Conservation (phyloP, 163 green algal genomes). For the Botryococcus braunii region DNA sequence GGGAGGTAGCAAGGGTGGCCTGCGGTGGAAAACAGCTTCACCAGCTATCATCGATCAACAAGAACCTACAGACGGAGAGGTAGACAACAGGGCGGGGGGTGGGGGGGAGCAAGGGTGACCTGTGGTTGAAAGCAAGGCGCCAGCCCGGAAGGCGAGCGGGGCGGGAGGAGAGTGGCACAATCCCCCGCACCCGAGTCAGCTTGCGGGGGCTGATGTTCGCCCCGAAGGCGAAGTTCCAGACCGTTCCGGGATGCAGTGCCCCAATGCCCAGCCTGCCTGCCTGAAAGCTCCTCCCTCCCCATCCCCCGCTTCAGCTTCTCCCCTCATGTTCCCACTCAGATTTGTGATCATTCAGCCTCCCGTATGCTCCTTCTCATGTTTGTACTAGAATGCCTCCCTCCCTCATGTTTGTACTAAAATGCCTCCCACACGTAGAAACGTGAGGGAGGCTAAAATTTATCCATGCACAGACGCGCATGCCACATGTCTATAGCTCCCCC, state of each 20-base stretch:
- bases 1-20: too few relatives aligned
- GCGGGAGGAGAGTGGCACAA: conserved; percentile 30
- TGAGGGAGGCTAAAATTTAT: too few relatives aligned
- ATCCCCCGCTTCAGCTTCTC: too few relatives aligned
- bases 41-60: not conserved
- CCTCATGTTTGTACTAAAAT: too few relatives aligned
- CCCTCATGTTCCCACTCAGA: too few relatives aligned
- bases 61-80: not conserved
- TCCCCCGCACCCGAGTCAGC: conserved; percentile 20
- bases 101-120: not conserved
- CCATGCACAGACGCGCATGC: too few relatives aligned
- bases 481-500: too few relatives aligned
- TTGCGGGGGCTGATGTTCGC: conserved; percentile 49
- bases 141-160: conserved; percentile 26
- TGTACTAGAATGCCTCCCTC: too few relatives aligned
- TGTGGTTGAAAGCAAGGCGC: conserved; percentile 35
- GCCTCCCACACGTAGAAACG: too few relatives aligned
- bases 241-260: conserved; percentile 3
- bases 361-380: too few relatives aligned
- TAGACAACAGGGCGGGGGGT: not conserved
- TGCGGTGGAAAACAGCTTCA: not conserved
- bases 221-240: conserved; percentile 53
- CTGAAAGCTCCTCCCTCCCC: too few relatives aligned
- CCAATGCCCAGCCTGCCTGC: conserved; percentile 21
- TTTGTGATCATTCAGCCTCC: too few relatives aligned